Base-by-base conservation (phyloP, 2,329 filamentous ascomycete genomes). In the Cryphonectria nitschkei region DNA sequence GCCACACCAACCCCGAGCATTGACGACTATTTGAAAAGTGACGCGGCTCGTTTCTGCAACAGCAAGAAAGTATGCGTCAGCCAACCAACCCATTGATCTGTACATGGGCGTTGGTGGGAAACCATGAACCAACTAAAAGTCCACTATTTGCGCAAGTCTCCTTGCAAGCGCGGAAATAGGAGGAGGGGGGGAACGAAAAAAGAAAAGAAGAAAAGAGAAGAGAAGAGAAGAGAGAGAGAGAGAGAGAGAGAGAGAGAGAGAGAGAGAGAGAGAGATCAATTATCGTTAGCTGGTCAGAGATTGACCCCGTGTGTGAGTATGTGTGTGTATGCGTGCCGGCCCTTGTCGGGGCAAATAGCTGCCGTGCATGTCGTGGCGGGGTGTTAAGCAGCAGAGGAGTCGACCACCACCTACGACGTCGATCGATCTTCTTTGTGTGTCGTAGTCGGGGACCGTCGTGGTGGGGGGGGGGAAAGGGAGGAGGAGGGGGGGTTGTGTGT, bases 11-110 rank as follows among this genome's bases (percentile, higher is more conserved):
- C 50, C 26, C 52, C 52, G 50, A 32, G 54, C 54, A 58, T 58
- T 58, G 29, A 58, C 54, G 61, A 64, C 41, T 62, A 32, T 50
- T 34, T 32, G 43, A 50, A 50, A 26, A 52, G 41, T 65, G 63
- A 65, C 63, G 63, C 63, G 63, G 63, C 63, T 65, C 29, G 29
- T 29, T 46, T 46, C n/a, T 64, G 61, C 61, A 37, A 14, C n/a
- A 14, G n/a, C 14, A 13, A 26, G 32, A 39, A 34, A 2, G 34
- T 63, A 41, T 63, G 43, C 61, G 61, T 41, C 61, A 64, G 61
- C 61, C 37, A 11, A 34, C 16, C 61, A n/a, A 8, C 22, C 22
- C 22, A 43, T 46, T 7, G 41, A 64, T 16, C 19, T 64, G 39
- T 39, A 39, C 39, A 46, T 64, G 61, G 37, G 37, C 39, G 61